phyloP scores from a whole-genome alignment of 2,329 filamentous ascomycete species.

The Ceratocystis lukuohia region DNA sequence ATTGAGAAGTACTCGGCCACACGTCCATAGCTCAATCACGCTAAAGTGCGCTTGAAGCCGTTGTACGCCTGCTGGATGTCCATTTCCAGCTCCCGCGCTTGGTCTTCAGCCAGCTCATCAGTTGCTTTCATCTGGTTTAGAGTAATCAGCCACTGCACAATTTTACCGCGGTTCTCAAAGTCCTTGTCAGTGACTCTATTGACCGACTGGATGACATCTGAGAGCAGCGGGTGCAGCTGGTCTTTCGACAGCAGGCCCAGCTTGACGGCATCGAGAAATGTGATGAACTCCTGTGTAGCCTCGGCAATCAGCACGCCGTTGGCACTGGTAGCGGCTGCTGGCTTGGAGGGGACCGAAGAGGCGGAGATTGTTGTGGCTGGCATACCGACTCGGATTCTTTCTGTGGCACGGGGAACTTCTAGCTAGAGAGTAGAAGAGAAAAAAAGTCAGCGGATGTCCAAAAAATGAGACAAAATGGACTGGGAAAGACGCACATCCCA shows the following conservation, averaged over 20 bases:
- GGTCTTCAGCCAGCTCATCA: constrained; percentile 75
- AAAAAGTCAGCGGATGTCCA: not conserved
- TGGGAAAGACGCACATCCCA: constrained; percentile 60
- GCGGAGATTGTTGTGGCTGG: constrained; percentile 64
- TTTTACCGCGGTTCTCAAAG: constrained; percentile 91
- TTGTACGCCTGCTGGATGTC: constrained; percentile 92
- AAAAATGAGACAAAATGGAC: not conserved
- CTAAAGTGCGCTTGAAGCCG: constrained; percentile 74
- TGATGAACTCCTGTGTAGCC: constrained; percentile 97
- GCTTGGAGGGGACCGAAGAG: constrained; percentile 34
- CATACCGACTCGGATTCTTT: constrained; percentile 81
- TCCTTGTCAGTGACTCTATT: constrained; percentile 94
- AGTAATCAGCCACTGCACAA: constrained; percentile 95
- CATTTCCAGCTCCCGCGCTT: constrained; percentile 76
- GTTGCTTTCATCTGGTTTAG: constrained; percentile 96
- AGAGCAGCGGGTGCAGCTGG: constrained; percentile 84
- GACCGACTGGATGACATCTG: constrained; percentile 91
- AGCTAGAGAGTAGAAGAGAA: constrained; percentile 42
- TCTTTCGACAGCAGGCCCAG: constrained; percentile 89
- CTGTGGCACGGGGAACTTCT: constrained; percentile 85
- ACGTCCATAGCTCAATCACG: constrained; percentile 25
- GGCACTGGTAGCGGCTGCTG: constrained; percentile 32
- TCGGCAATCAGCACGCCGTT: constrained; percentile 62
- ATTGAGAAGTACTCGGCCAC: not conserved
- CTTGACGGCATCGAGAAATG: constrained; percentile 86